Evolutionary conservation across 164 flowering plant species (phyloP).

Genomic region (Magnolia sinica): DNA sequence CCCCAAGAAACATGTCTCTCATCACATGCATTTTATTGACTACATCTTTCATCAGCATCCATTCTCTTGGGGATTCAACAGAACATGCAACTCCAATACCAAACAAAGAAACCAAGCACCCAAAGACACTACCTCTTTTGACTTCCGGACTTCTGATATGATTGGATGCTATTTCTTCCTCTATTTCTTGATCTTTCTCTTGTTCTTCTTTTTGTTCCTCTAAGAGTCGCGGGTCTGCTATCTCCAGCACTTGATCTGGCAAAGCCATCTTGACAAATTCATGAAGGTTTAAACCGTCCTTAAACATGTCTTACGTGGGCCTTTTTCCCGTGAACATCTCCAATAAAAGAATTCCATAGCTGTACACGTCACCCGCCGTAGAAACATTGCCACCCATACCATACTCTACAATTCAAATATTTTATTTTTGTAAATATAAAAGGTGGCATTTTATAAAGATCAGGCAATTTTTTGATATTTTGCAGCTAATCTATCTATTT

Average conservation of each 20-base stretch:
- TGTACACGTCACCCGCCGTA: neutral
- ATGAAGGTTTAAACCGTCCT: neutral
- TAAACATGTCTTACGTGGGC: neutral
- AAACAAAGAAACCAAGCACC: neutral
- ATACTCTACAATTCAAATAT: neutral
- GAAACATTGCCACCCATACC: neutral
- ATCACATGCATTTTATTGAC: slow-evolving; percentile 2
- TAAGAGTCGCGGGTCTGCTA: neutral
- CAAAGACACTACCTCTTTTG: neutral
- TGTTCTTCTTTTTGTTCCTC: too few relatives aligned
- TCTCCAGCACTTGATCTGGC: neutral
- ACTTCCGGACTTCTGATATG: neutral
- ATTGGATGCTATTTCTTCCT: too few relatives aligned
- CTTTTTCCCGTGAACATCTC: neutral
- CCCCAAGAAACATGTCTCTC: neutral
- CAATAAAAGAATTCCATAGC: neutral
- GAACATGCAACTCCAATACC: slow-evolving; percentile 16
- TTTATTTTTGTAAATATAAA: too few relatives aligned
- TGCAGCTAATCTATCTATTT: neutral
- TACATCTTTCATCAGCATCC: slow-evolving; percentile 18
- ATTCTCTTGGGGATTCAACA: slow-evolving; percentile 8
- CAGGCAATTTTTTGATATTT: neutral
- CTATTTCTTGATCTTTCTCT: neutral
- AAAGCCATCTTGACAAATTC: neutral
- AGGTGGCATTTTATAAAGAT: neutral